Evolutionary conservation across 257 asterid species (phyloP).

Genomic region (Fraxinus excelsior): DNA sequence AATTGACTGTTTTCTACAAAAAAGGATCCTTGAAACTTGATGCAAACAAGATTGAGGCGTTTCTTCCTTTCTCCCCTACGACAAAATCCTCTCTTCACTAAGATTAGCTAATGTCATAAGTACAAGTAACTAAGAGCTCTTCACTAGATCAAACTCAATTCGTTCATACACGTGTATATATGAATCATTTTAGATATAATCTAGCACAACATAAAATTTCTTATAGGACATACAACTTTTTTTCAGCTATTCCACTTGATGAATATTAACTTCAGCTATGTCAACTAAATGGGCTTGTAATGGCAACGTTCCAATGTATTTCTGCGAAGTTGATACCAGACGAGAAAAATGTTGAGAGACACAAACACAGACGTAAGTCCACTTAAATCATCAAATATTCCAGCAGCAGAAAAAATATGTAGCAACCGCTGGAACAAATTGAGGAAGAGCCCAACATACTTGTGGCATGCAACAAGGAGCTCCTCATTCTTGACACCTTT

Average conservation of each 20-base stretch:
- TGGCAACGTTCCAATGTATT: background rate
- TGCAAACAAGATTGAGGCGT: background rate
- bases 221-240: background rate
- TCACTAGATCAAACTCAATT: background rate
- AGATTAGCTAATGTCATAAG: background rate
- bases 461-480: slow-evolving; percentile 84
- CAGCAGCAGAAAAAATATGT: background rate
- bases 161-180: background rate
- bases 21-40: background rate
- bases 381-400: background rate
- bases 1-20: background rate
- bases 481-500: slow-evolving; percentile 91
- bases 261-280: background rate
- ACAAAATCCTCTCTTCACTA: background rate
- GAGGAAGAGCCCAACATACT: slow-evolving; percentile 24
- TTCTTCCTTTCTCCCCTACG: background rate
- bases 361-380: background rate
- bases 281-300: background rate
- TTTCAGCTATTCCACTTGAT: background rate
- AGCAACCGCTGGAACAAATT: background rate
- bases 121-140: background rate
- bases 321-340: background rate
- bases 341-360: background rate
- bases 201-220: background rate
- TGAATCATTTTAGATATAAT: background rate